phyloP scores from a whole-genome alignment of 2,329 filamentous ascomycete genomes.

The Colletotrichum sp. region DNA sequence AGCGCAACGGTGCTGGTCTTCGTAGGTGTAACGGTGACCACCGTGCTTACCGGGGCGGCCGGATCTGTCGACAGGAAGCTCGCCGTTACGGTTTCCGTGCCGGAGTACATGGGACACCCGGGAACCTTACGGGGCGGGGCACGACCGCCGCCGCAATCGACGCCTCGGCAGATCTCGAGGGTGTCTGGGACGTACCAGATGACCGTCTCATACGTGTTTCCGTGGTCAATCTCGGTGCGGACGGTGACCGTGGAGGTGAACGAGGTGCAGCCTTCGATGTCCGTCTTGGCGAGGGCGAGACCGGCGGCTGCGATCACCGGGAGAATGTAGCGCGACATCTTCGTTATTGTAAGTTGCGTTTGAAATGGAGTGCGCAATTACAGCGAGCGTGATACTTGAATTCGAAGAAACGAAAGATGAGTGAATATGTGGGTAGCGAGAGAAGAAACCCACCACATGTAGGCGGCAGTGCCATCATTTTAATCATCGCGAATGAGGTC shows the following conservation, averaged over 20 bases:
- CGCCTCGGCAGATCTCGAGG: slow-evolving; percentile 66
- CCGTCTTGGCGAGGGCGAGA: slow-evolving; percentile 42
- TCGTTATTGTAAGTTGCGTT: background rate
- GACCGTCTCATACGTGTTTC: slow-evolving; percentile 45
- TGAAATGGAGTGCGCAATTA: background rate
- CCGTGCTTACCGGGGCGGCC: background rate
- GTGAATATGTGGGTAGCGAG: background rate
- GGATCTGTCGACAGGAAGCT: background rate
- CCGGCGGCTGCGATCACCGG: slow-evolving; percentile 32
- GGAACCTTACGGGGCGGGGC: slow-evolving; percentile 68
- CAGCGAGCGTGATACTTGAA: background rate
- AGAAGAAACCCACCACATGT: background rate
- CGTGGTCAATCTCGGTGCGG: background rate
- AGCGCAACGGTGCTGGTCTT: background rate
- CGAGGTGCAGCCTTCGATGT: slow-evolving; percentile 48
- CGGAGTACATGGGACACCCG: slow-evolving; percentile 61
- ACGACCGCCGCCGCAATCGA: slow-evolving; percentile 71
- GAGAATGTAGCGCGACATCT: slow-evolving; percentile 13
- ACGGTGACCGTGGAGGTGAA: slow-evolving; percentile 32
- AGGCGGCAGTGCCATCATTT: background rate
- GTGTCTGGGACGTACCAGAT: slow-evolving; percentile 67
- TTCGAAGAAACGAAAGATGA: background rate
- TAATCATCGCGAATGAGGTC: background rate
- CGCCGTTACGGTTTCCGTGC: slow-evolving; percentile 42
- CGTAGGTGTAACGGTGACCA: background rate